Conservation (phyloP, 257 asterid genomes). For the Ajuga chamaepitys region DNA sequence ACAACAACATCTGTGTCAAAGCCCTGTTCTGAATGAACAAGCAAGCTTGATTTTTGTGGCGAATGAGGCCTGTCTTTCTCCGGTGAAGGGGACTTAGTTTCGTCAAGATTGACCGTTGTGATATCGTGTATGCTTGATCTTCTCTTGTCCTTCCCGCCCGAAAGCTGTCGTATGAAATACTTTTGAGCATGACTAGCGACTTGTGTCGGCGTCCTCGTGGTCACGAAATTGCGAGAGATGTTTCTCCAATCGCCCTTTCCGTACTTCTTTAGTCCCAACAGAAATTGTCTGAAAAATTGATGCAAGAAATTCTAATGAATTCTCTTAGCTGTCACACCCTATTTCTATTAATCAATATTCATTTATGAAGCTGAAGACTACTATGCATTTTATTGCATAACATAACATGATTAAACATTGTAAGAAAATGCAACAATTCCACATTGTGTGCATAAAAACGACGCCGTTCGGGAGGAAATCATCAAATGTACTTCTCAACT, state of each 20-base stretch:
- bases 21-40: constrained; percentile 16
- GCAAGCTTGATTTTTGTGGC: constrained; percentile 26
- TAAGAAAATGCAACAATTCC: too few species aligned
- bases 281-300: constrained; percentile 50
- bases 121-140: constrained; percentile 92
- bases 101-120: constrained; percentile 52
- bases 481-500: too few species aligned
- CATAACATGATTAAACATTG: too few species aligned
- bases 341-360: too few species aligned
- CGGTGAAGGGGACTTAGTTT: constrained; percentile 32
- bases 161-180: constrained; percentile 81
- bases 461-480: too few species aligned
- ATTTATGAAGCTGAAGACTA: too few species aligned
- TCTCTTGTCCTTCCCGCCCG: constrained; percentile 85
- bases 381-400: too few species aligned
- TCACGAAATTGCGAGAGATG: constrained; percentile 76
- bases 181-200: constrained; percentile 97
- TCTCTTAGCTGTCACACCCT: too few species aligned
- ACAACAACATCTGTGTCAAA: constrained; percentile 25
- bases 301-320: neutral
- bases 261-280: constrained; percentile 82
- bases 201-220: constrained; percentile 83
- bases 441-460: too few species aligned
- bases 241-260: constrained; percentile 98
- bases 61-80: constrained; percentile 23